Conservation (phyloP, 78 protist species). For the Anaeramoeba flamelloides region DNA sequence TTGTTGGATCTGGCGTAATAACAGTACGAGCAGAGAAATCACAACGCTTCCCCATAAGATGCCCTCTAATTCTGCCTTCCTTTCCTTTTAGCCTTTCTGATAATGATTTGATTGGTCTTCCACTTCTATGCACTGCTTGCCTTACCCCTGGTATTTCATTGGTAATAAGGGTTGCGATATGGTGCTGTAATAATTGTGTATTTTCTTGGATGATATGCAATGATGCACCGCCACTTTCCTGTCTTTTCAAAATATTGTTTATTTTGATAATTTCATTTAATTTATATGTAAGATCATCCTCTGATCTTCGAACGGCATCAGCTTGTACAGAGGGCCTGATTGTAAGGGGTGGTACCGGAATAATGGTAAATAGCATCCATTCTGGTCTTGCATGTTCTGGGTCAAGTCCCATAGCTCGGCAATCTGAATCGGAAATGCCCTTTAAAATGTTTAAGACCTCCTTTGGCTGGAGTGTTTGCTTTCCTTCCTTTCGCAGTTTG, state of each 20-base stretch:
- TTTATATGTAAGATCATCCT: conserved; percentile 69
- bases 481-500: neutral
- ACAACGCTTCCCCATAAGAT: conserved; percentile 99
- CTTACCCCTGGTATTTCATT: conserved; percentile 70
- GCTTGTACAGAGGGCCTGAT: conserved; percentile 82
- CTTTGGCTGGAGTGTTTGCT: neutral
- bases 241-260: neutral
- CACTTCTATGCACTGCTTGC: conserved; percentile 33
- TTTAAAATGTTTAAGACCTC: neutral
- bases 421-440: conserved; percentile 29
- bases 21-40: conserved; percentile 98
- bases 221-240: neutral
- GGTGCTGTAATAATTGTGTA: conserved; percentile 43
- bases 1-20: conserved; percentile 65
- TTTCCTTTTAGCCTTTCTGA: conserved; percentile 93
- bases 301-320: conserved; percentile 31
- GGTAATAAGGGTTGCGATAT: conserved; percentile 71
- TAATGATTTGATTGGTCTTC: conserved; percentile 86
- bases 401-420: conserved; percentile 46
- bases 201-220: neutral
- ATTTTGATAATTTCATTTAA: conserved; percentile 17
- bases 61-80: conserved; percentile 94
- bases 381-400: conserved; percentile 80
- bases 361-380: conserved; percentile 71
- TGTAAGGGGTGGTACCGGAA: conserved; percentile 94